Conservation (phyloP, 345 rosid genomes). For the Pistacia integerrima region DNA sequence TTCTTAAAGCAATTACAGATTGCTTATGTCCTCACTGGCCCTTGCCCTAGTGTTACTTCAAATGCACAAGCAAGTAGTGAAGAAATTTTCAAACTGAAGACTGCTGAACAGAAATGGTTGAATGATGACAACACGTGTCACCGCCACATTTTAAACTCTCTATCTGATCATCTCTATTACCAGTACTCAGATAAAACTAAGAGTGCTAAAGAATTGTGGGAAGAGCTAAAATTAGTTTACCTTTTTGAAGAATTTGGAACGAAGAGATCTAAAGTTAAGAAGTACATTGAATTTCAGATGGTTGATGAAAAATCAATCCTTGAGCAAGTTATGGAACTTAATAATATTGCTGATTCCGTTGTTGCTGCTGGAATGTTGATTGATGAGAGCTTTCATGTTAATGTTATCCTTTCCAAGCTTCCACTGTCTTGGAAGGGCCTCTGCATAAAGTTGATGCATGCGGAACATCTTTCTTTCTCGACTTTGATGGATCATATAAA, state of each 20-base stretch:
- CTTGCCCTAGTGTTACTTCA: constrained; percentile 38
- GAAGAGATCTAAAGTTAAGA: constrained; percentile 67
- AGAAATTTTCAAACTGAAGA: constrained; percentile 38
- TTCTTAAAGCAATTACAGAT: constrained; percentile 70
- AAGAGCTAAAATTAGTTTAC: constrained; percentile 67
- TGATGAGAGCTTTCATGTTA: constrained; percentile 78
- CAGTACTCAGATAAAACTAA: constrained; percentile 50
- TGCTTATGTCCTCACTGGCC: constrained; percentile 61
- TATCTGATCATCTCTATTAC: constrained; percentile 67
- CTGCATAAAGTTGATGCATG: constrained; percentile 51
- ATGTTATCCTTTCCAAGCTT: constrained; percentile 70
- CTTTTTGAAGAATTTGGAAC: constrained; percentile 61
- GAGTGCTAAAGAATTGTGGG: constrained; percentile 84
- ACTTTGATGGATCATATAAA: constrained; percentile 58
- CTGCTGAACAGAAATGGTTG: constrained; percentile 51
- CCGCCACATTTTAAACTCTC: constrained; percentile 58
- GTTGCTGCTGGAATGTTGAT: constrained; percentile 58
- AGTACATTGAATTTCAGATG: constrained; percentile 74
- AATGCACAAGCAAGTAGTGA: constrained; percentile 32
- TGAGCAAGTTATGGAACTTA: constrained; percentile 67
- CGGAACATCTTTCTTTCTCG: constrained; percentile 55
- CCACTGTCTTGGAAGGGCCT: constrained; percentile 84
- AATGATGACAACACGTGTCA: constrained; percentile 70
- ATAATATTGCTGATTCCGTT: constrained; percentile 67
- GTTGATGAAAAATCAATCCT: constrained; percentile 55